These are phyloP conservation scores for Kurtzmaniella cleridarum DNA, from an alignment of 805 yeast species.

Conservation along the genomic window DNA sequence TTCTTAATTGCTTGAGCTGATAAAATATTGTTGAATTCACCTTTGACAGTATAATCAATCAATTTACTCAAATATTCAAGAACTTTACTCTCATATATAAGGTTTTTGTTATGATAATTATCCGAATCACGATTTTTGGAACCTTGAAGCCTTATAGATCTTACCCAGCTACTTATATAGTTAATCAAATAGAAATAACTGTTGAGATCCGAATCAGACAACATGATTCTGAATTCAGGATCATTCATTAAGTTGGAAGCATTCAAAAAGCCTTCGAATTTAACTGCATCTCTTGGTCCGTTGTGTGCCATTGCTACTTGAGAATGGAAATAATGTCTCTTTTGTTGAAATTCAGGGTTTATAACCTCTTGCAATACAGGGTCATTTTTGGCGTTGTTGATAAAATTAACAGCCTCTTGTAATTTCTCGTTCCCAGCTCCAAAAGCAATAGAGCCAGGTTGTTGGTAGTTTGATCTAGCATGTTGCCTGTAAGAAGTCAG, in stretches of 20 bases:
- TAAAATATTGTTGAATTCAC: slow-evolving; percentile 23
- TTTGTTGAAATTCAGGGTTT: slow-evolving; percentile 14
- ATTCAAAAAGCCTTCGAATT: slow-evolving; percentile 11
- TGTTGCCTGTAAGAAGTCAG: neutral
- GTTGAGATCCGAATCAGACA: slow-evolving; percentile 17
- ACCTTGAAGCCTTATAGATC: slow-evolving; percentile 28
- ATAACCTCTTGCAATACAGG: slow-evolving; percentile 17
- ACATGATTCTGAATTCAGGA: slow-evolving; percentile 13
- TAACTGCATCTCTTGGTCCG: slow-evolving; percentile 8
- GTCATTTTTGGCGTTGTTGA: slow-evolving; percentile 17
- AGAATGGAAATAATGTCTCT: slow-evolving; percentile 25
- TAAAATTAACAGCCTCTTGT: slow-evolving; percentile 13
- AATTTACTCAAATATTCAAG: slow-evolving; percentile 28
- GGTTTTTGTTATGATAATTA: slow-evolving; percentile 19
- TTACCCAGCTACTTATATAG: slow-evolving; percentile 21
- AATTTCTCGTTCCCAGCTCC: slow-evolving; percentile 1
- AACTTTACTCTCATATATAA: slow-evolving; percentile 24
- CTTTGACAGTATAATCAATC: slow-evolving; percentile 22
- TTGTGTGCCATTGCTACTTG: slow-evolving; percentile 16
- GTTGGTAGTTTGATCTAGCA: neutral
- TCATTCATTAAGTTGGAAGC: slow-evolving; percentile 16
- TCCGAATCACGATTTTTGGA: slow-evolving; percentile 35
- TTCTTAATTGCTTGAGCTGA: slow-evolving; percentile 17
- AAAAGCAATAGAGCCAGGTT: neutral
- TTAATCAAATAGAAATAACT: slow-evolving; percentile 18